phyloP scores from a whole-genome alignment of 495 filamentous ascomycete genomes.

The Rhypophila decipiens region DNA sequence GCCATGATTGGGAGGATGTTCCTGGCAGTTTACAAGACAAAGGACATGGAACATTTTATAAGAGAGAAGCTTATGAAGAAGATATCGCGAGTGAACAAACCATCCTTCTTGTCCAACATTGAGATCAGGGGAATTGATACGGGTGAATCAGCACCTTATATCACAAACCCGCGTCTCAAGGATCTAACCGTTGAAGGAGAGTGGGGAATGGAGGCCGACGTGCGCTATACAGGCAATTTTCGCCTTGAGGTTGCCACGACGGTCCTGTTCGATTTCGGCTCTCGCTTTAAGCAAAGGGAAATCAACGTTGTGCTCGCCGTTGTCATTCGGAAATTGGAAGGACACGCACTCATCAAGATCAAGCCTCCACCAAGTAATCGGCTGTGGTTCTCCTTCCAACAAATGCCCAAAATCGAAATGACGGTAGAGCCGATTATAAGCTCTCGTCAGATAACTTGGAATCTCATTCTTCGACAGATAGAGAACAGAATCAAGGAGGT shows the following conservation, averaged over 20 bases:
- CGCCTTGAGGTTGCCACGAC: conserved; percentile 82
- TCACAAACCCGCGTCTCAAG: conserved; percentile 82
- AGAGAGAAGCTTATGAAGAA: conserved; percentile 90
- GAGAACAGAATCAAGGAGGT: conserved; percentile 92
- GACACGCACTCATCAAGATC: conserved; percentile 75
- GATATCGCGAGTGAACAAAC: conserved; percentile 87
- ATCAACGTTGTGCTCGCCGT: conserved; percentile 85
- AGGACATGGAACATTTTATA: conserved; percentile 70
- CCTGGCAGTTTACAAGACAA: conserved; percentile 77
- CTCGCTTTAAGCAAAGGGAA: conserved; percentile 82
- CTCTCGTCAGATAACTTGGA: conserved; percentile 89
- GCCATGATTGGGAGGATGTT: conserved; percentile 83
- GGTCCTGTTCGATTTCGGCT: conserved; percentile 81
- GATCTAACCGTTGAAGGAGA: conserved; percentile 91
- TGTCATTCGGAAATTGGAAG: conserved; percentile 77
- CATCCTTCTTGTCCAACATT: conserved; percentile 78
- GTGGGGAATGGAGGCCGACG: conserved; percentile 73
- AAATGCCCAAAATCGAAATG: conserved; percentile 86
- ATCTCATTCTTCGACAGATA: conserved; percentile 83
- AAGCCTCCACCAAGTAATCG: conserved; percentile 95
- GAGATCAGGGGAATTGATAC: conserved; percentile 75
- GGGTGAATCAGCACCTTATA: conserved; percentile 77
- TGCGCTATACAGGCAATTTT: conserved; percentile 85
- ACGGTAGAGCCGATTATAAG: conserved; percentile 92
- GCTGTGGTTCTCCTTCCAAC: conserved; percentile 89